Conservation (phyloP, 225 moss, liverwort and hornwort species). For the Anthoceros angustus region DNA sequence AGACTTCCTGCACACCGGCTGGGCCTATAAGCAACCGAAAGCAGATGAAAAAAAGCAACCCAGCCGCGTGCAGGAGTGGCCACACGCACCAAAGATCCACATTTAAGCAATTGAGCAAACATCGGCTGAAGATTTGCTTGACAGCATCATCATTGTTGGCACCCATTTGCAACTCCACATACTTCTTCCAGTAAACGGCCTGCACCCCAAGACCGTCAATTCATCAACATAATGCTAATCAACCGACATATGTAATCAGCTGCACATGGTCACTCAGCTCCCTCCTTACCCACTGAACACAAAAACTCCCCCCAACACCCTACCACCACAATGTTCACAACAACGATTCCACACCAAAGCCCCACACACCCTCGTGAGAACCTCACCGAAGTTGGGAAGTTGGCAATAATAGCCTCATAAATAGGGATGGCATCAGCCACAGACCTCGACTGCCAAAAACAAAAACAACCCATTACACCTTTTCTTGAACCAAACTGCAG, state of each 20-base stretch:
- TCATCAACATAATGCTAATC: neutral
- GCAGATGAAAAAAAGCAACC: neutral
- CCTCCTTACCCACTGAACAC: neutral
- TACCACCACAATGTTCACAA: neutral
- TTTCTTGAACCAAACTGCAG: neutral
- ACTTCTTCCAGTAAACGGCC: conserved; percentile 82
- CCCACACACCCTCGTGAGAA: neutral
- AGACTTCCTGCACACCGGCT: conserved; percentile 47
- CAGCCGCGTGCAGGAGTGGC: neutral
- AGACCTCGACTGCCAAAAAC: neutral
- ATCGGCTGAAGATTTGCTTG: conserved; percentile 86
- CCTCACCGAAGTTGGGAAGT: conserved; percentile 3
- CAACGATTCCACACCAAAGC: neutral
- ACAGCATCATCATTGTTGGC: conserved; percentile 79
- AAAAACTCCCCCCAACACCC: too few species aligned
- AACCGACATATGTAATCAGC: neutral
- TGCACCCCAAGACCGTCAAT: conserved; percentile 14
- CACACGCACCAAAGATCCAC: conserved; percentile 75
- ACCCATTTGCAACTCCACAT: conserved; percentile 76
- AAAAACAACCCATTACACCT: neutral
- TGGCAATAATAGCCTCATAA: conserved; percentile 1
- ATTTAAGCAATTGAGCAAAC: conserved; percentile 68
- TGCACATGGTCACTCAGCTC: neutral
- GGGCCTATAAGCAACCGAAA: neutral
- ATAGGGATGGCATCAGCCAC: neutral